A percentile compares a stretch with the other conserved stretches of the same genome.
These are phyloP conservation scores for Gossypium schwendimanii DNA, from an alignment of 441 rosid species.

Conservation along the genomic window DNA sequence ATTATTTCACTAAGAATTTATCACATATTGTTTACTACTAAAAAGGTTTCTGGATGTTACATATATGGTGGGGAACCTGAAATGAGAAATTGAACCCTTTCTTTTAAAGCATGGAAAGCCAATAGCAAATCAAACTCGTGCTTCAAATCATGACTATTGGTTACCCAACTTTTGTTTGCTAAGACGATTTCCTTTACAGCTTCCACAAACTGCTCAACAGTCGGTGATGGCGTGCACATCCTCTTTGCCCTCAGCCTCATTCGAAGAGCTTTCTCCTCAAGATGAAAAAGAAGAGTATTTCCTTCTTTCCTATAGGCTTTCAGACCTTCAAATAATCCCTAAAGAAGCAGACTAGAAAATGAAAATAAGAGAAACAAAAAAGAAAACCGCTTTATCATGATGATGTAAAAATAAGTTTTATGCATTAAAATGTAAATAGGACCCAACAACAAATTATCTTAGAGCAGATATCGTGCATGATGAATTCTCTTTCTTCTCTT, in stretches of 20 bases:
- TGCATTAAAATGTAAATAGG: background rate
- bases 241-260: slow-evolving; percentile 65
- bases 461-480: background rate
- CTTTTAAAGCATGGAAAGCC: background rate
- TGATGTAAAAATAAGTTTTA: background rate
- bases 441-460: background rate
- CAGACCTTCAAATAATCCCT: slow-evolving; percentile 69
- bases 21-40: too few species aligned
- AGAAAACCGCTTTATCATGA: background rate
- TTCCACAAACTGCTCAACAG: slow-evolving; percentile 54
- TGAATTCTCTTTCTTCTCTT: background rate
- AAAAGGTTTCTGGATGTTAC: too few species aligned
- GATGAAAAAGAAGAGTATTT: slow-evolving; percentile 52
- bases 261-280: slow-evolving; percentile 60
- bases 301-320: slow-evolving; percentile 62
- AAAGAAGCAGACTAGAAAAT: slow-evolving; percentile 4
- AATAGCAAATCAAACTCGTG: background rate
- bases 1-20: too few species aligned
- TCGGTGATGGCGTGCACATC: slow-evolving; percentile 74
- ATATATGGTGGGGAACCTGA: slow-evolving; percentile 62
- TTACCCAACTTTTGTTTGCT: slow-evolving; percentile 76
- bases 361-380: background rate
- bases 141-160: background rate
- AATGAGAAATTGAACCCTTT: slow-evolving; percentile 15
- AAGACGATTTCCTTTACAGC: slow-evolving; percentile 56